Base-by-base conservation (phyloP, 208 protist genomes). In the Leishmania guyanensis region DNA sequence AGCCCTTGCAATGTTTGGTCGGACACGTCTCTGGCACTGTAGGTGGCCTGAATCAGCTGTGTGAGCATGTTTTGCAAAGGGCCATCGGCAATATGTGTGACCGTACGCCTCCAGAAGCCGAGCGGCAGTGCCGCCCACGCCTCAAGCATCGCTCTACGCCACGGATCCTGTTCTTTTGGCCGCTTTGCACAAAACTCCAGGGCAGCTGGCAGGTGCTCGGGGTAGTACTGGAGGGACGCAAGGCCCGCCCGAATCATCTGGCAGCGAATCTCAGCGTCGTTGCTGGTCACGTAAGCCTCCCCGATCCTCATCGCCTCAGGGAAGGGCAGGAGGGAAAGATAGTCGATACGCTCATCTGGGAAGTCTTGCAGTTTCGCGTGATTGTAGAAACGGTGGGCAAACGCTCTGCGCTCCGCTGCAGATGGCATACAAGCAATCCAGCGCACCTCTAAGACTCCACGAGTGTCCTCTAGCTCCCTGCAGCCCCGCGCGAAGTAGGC, bases 131-230 rank as follows among this genome's bases (percentile, higher is more conserved):
- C 70, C 2, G 33, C 56, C 74, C 75, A 83, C 17, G 78, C 83
- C 16, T 43, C 10, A 14, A 81, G 77, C 78, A 89, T 81, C 22
- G 75, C n/a, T 3, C 1, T 8, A 20, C 71, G 73, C 69, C 79
- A 89, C 33, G 69, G 64, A 68, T 89, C 86, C 65, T 89, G 83
- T 72, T 89, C 86, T 4, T 89, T 86, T 1, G 53, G 71, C 3
- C 86, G 86, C 46, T 62, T 29, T 9, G 79, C 73, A 65, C 86
- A 89, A 50, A 81, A 87, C 20, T 82, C 70, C 3, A 89, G 83
- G 16, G 80, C 80, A 2, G 71, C 75, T 12, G 39, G 54, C 9
- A 89, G 46, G 39, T 86, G 60, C 58, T 84, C 80, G 4, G 79
- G 83, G 69, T 75, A 86, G 68, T 81, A 85, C n/a, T 43, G 39